Evolutionary conservation across 169 alveolate genomes (phyloP), one percentile per base, ranked within the genome.

Genomic region (Cryptosporidium tyzzeri): DNA sequence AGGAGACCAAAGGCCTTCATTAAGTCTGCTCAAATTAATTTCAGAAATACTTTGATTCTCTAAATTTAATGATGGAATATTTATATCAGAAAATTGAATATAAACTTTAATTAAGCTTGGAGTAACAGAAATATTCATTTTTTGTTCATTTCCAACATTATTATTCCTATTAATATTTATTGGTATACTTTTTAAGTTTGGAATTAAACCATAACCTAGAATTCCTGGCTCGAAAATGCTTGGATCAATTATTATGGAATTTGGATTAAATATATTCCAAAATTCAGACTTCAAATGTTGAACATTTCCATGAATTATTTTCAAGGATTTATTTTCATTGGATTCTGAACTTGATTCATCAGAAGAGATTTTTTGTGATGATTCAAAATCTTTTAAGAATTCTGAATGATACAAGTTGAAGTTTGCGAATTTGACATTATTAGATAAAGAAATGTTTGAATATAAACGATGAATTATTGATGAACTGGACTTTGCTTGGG

Each of bases 1-100:
- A 16, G 89, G 89, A 62, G 89, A 80, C 89, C 89, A 80, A 16
- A 80, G 68, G 2, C 80, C 89, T 80, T 80, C 80, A 65, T 80
- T 39, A 26, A 80, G 62, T 45, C 29, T 80, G 21, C 62, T 73
- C 58, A 80, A 14, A 23, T 37, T 62, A 26, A 80, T 33, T 65
- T 80, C 89, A 23, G 51, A 23, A 45, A 37, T 41, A 9, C 39
- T 18, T 26, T 59, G 37, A 18, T 62, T 65, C 14, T 23, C 65
- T 29, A 70, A 45, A 21, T 62, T 65, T 21, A 80, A 29, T 3
- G 68, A 44, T 16, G 89, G 89, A 41, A 80, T 80, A 29, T 62
- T 80, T 62, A 80, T 80, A 62, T 80, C 29, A 2, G 80, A 26
- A 62, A 80, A 80, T 10, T 80, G 89, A 41, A 80, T 23, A 80